These are phyloP conservation scores for Stephanodiscus minutulus DNA, from an alignment of 108 stramenopile species.

Conservation along the genomic window DNA sequence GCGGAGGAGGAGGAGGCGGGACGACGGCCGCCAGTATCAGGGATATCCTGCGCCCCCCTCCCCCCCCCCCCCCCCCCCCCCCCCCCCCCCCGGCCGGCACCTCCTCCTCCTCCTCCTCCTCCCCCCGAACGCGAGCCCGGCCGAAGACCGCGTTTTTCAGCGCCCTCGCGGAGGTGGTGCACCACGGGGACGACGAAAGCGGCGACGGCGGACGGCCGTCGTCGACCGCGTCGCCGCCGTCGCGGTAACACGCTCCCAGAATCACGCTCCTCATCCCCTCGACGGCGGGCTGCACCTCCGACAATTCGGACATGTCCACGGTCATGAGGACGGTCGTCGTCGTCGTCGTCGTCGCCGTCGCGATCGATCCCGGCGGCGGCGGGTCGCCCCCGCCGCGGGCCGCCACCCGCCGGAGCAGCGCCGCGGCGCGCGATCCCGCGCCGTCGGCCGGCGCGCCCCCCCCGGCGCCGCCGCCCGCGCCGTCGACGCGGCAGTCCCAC, in stretches of 20 bases:
- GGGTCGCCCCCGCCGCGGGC: too few species aligned
- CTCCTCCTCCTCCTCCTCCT: constrained; percentile 13
- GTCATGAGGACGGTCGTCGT: constrained; percentile 28
- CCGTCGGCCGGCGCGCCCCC: too few species aligned
- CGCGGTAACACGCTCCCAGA: constrained; percentile 28
- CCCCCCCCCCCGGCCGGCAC: constrained; percentile 6
- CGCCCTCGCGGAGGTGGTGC: constrained; percentile 29
- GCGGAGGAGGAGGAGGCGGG: too few species aligned
- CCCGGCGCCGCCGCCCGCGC: constrained; percentile 4
- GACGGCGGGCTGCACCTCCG: constrained; percentile 54
- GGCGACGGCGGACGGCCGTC: constrained; percentile 50
- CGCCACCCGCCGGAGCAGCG: too few species aligned
- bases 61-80: constrained; percentile 6
- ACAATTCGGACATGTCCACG: constrained; percentile 53
- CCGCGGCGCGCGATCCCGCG: too few species aligned
- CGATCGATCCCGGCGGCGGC: too few species aligned
- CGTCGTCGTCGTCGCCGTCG: too few species aligned
- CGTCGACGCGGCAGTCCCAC: constrained; percentile 63
- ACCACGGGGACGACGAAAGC: constrained; percentile 35
- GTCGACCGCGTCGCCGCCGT: constrained; percentile 19
- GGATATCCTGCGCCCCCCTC: not conserved
- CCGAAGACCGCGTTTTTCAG: constrained; percentile 29
- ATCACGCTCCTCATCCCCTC: not conserved
- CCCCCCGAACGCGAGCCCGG: constrained; percentile 15
- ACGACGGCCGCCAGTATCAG: constrained; percentile 34